phyloP scores from a whole-genome alignment of 75 land plant genomes.

The Pinus taeda region DNA sequence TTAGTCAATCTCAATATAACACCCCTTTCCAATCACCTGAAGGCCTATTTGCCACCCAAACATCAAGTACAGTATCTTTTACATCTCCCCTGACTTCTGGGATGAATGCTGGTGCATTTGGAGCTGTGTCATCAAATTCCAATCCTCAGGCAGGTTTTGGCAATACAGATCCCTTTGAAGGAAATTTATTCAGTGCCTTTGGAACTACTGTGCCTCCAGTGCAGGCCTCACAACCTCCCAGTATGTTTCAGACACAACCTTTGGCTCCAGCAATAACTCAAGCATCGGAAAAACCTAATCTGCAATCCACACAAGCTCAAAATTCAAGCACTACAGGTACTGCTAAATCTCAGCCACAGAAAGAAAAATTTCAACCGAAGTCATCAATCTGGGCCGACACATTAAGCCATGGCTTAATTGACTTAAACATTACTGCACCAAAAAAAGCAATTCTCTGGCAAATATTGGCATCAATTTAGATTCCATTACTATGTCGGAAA shows the following conservation, averaged over 20 bases:
- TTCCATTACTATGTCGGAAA: slow-evolving; percentile 31
- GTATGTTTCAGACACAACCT: background rate
- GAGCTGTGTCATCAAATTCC: slow-evolving; percentile 11
- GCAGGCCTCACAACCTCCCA: slow-evolving; percentile 12
- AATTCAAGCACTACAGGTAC: slow-evolving; percentile 6
- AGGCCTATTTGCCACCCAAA: background rate
- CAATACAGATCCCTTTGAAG: slow-evolving; percentile 60
- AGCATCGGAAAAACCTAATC: no score
- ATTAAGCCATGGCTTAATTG: slow-evolving; percentile 86
- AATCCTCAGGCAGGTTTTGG: background rate
- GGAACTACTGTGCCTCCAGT: slow-evolving; percentile 48
- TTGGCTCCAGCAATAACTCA: background rate
- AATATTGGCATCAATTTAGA: slow-evolving; percentile 88
- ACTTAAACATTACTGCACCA: slow-evolving; percentile 94
- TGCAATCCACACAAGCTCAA: background rate
- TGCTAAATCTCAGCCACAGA: slow-evolving; percentile 27
- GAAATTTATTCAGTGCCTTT: slow-evolving; percentile 54
- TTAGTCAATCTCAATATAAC: background rate
- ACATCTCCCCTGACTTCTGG: background rate
- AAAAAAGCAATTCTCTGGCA: slow-evolving; percentile 68
- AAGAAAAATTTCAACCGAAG: slow-evolving; percentile 70
- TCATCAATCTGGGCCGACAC: slow-evolving; percentile 97
- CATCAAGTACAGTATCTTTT: slow-evolving; percentile 1
- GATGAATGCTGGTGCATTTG: background rate
- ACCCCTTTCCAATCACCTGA: background rate